Evolutionary conservation across 1,284 basidiomycete genomes (phyloP).

Genomic region (Cerrena zonata): DNA sequence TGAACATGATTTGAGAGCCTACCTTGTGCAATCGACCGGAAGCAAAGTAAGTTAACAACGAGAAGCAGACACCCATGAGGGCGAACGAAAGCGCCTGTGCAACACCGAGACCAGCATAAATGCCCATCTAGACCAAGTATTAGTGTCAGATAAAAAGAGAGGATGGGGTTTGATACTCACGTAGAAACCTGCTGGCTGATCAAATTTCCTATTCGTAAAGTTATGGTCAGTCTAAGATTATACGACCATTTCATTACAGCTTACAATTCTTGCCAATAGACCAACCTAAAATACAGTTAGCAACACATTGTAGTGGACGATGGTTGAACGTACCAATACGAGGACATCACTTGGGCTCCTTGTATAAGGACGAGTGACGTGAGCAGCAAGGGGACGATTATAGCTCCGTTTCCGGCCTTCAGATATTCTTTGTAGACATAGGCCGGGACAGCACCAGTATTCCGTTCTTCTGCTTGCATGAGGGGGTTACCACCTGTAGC

Average conservation of each 20-base stretch:
- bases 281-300: conserved; percentile 39
- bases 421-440: conserved; percentile 51
- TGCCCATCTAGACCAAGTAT: conserved; percentile 48
- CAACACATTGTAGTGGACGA: neutral
- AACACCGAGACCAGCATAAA: conserved; percentile 55
- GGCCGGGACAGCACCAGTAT: conserved; percentile 50
- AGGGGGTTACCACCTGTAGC: conserved; percentile 39
- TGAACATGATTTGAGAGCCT: conserved; percentile 5
- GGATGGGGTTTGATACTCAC: conserved; percentile 30
- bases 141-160: neutral
- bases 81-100: conserved; percentile 48
- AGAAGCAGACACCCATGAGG: conserved; percentile 49
- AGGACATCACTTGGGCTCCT: conserved; percentile 55
- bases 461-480: conserved; percentile 65
- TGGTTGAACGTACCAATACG: conserved; percentile 50
- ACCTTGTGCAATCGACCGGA: conserved; percentile 45
- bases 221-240: too few relatives aligned
- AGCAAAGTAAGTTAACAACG: conserved; percentile 62
- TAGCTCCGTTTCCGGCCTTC: conserved; percentile 47
- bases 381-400: conserved; percentile 50
- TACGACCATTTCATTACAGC: too few relatives aligned
- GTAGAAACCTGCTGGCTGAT: conserved; percentile 52
- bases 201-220: conserved; percentile 48
- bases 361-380: conserved; percentile 51
- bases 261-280: conserved; percentile 65